phyloP scores from a whole-genome alignment of 495 filamentous ascomycete species.

The Daldinia grandis region DNA sequence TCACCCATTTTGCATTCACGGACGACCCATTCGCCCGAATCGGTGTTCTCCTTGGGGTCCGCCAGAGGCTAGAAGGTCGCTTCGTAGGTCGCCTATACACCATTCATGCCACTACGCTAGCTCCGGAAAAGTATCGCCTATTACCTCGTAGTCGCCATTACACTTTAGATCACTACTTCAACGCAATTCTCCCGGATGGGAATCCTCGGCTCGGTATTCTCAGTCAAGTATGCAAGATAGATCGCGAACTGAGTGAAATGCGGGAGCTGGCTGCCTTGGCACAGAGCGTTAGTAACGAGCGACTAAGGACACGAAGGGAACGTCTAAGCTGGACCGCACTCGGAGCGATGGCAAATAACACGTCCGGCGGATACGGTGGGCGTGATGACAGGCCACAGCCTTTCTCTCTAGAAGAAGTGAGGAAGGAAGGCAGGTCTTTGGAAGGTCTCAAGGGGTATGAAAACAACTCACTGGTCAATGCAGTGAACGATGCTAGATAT shows the following conservation, averaged over 20 bases:
- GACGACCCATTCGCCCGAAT: slow-evolving; percentile 49
- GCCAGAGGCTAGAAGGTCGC: slow-evolving; percentile 45
- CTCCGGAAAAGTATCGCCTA: not conserved
- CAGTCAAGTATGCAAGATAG: slow-evolving; percentile 38
- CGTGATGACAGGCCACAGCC: slow-evolving; percentile 10
- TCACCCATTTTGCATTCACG: slow-evolving; percentile 52
- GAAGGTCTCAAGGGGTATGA: slow-evolving; percentile 28
- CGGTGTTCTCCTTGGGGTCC: slow-evolving; percentile 49
- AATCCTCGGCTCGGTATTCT: slow-evolving; percentile 42
- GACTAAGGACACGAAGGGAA: slow-evolving; percentile 29
- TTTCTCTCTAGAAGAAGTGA: slow-evolving; percentile 24
- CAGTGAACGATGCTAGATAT: not conserved
- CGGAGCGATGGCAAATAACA: slow-evolving; percentile 29
- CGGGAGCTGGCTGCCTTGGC: slow-evolving; percentile 51
- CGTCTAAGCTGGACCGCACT: slow-evolving; percentile 51
- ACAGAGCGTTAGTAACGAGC: slow-evolving; percentile 37
- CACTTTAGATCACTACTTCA: slow-evolving; percentile 32
- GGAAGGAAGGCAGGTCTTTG: slow-evolving; percentile 21
- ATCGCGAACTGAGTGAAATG: slow-evolving; percentile 51
- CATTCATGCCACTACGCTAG: slow-evolving; percentile 27
- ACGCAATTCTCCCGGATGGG: slow-evolving; percentile 44
- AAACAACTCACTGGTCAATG: slow-evolving; percentile 18
- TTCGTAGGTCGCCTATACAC: slow-evolving; percentile 51
- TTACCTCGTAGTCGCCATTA: slow-evolving; percentile 15
- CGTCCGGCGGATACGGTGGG: not conserved